Evolutionary conservation across 2,329 filamentous ascomycete genomes (phyloP).

Genomic region (Pseudopyrenochaeta lycopersici): DNA sequence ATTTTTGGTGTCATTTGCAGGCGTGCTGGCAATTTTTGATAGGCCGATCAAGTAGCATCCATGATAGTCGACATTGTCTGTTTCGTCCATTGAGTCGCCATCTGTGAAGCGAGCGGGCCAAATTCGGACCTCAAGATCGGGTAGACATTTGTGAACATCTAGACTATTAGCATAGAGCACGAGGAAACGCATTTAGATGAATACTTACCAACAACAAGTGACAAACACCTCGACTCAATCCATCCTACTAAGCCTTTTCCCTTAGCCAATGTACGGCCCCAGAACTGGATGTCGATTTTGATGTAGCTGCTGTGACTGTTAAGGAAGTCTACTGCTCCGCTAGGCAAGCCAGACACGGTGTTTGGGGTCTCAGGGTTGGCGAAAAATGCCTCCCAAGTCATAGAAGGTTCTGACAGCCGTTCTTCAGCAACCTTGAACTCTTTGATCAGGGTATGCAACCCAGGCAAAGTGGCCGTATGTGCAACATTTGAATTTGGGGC

Average conservation of each 20-base stretch:
- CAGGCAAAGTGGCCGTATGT: constrained; percentile 62
- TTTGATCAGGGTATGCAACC: constrained; percentile 59
- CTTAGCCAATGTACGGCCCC: constrained; percentile 66
- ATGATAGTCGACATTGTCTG: constrained; percentile 59
- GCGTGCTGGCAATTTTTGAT: constrained; percentile 21
- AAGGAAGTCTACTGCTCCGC: constrained; percentile 58
- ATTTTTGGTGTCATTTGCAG: constrained; percentile 27
- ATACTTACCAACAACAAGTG: constrained; percentile 65
- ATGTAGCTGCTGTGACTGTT: constrained; percentile 63
- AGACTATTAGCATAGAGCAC: constrained; percentile 3
- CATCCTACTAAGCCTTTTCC: constrained; percentile 68
- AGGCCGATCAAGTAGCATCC: constrained; percentile 71
- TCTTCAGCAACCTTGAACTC: constrained; percentile 61
- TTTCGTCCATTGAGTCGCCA: constrained; percentile 12
- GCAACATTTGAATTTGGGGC: constrained; percentile 69
- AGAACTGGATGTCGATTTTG: constrained; percentile 71
- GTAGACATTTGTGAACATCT: constrained; percentile 66
- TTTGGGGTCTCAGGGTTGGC: not conserved
- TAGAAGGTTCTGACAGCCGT: constrained; percentile 45
- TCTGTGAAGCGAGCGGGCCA: constrained; percentile 69
- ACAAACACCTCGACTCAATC: constrained; percentile 69
- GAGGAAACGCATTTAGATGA: not conserved
- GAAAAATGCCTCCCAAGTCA: constrained; percentile 44
- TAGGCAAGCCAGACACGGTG: not conserved
- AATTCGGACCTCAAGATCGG: constrained; percentile 63